Evolutionary conservation across 306 rosid genomes (phyloP), one percentile per base, ranked within the genome.

Genomic region (Fragaria ananassa): DNA sequence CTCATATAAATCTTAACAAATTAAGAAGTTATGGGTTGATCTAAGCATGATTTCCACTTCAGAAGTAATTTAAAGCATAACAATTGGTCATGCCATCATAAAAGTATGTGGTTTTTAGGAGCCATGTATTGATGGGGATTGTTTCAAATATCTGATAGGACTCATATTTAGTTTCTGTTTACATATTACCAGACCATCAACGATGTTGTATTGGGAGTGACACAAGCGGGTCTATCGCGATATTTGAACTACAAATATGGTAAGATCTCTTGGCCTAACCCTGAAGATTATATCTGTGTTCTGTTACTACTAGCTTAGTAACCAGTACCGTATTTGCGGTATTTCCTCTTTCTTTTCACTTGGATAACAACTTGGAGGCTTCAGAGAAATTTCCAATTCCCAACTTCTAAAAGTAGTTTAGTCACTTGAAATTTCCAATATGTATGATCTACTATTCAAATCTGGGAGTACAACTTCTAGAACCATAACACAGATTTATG

Each of bases 141-240:
- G 25, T 21, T 23, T 10, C 6, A 25, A 58, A 9, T 7, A 58
- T 21, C 34, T 21, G 17, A 25, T 11, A 6, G 39, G 41, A 13
- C 67, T 62, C 46, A 64, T 64, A 64, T 31, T 34, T 15, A 60
- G 45, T 35, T 34, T 35, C 45, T 64, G 45, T 64, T 3, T 34
- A 35, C 18, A 35, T 64, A 57, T 66, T 19, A 64, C 29, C 84
- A 88, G 94, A 89, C 93, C 2, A 39, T 86, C 78, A 91, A 91
- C 65, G 95, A 91, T 68, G 91, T 89, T 44, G n/a, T 87, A 47
- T 62, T 87, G 78, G 97, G 92, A 46, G 31, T 89, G 51, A 79
- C 94, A 58, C 94, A 91, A 87, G 94, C 92, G 12, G 89, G 84
- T 58, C 81, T 91, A 23, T 47, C 86, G 7, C 77, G 45, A 67